Conservation (phyloP, 331 rosid genomes). For the Saraca asoca region DNA sequence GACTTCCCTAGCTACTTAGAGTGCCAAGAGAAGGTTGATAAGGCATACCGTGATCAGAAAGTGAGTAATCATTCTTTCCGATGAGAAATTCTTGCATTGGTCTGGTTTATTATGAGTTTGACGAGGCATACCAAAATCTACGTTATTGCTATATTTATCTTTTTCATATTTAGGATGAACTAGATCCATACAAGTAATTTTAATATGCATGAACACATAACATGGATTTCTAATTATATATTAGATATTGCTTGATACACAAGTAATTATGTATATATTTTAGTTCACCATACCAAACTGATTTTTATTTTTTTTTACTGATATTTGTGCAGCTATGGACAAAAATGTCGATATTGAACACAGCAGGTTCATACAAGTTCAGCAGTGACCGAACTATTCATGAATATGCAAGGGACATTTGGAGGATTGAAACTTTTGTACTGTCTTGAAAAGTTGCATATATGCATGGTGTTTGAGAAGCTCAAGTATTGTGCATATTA, state of each 20-base stretch:
- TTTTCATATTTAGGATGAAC: no score
- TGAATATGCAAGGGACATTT: conserved; percentile 84
- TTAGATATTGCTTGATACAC: conserved; percentile 10
- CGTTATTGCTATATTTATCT: no score
- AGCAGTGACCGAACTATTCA: conserved; percentile 94
- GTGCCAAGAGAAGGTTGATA: conserved; percentile 84
- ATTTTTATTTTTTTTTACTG: conserved; percentile 1
- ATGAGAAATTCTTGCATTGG: no score
- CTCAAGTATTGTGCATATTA: neutral
- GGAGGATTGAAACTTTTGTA: conserved; percentile 69
- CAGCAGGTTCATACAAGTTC: conserved; percentile 94
- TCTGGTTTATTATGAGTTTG: neutral
- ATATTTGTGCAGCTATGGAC: conserved; percentile 77
- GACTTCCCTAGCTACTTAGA: conserved; percentile 93
- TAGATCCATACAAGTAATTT: no score
- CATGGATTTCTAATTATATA: conserved; percentile 4
- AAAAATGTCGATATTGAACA: conserved; percentile 86
- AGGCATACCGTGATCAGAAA: conserved; percentile 72
- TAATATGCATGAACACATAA: no score
- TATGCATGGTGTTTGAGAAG: neutral
- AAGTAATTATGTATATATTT: conserved; percentile 3
- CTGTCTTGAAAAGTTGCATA: conserved; percentile 40
- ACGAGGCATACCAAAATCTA: no score
- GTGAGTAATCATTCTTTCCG: no score
- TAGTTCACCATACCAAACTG: neutral